Conservation (phyloP, 495 filamentous ascomycete species). For the Alectoria sarmentosa region DNA sequence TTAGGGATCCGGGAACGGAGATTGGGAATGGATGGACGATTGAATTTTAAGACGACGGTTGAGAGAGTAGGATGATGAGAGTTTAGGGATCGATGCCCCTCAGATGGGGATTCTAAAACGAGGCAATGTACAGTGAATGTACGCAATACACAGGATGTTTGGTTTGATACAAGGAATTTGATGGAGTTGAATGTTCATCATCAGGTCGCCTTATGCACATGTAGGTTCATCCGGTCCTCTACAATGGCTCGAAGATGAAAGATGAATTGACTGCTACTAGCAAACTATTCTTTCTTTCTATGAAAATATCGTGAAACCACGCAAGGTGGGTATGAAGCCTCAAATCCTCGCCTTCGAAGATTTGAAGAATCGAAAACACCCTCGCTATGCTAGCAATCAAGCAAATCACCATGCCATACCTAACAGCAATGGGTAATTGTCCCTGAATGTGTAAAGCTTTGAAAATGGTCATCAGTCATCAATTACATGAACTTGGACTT, state of each 20-base stretch:
- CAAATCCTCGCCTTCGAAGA: neutral
- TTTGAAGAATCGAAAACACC: neutral
- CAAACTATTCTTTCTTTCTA: neutral
- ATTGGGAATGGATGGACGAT: constrained; percentile 82
- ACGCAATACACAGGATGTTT: neutral
- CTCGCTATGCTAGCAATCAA: constrained; percentile 4
- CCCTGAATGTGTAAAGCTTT: neutral
- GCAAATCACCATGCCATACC: constrained; percentile 1
- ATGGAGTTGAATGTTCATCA: neutral
- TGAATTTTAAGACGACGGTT: constrained; percentile 41
- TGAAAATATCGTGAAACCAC: neutral
- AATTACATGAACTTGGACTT: constrained; percentile 1
- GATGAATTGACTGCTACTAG: neutral
- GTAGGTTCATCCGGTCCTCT: neutral
- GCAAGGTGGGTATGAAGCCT: neutral
- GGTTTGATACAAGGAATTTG: neutral
- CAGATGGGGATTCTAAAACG: neutral
- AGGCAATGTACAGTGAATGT: neutral
- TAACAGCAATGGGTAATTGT: neutral
- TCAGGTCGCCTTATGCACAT: neutral
- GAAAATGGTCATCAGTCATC: constrained; percentile 9
- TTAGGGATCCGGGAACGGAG: constrained; percentile 67
- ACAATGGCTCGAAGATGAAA: neutral
- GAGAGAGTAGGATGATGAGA: neutral
- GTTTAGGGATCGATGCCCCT: neutral